Evolutionary conservation across 192 early-diverging fungal genomes (phyloP), one percentile per base, ranked within the genome.

Genomic region (Entomortierella parvispora): DNA sequence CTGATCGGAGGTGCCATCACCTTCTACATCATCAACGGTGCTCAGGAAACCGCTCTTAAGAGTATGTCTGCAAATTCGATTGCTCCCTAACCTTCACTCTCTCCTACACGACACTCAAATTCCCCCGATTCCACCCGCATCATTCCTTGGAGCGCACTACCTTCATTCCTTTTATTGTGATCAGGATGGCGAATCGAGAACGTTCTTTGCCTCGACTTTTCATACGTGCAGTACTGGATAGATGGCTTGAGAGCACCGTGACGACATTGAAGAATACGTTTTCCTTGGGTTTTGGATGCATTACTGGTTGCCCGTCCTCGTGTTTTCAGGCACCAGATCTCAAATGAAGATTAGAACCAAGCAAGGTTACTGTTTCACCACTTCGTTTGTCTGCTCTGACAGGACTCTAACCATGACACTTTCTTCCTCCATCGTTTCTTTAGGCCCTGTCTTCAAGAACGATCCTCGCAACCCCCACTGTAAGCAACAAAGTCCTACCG

Each of bases 401-500:
- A n/a, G n/a, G n/a, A n/a, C n/a, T n/a, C 62, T 23, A 26, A 43
- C 29, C 12, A 14, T 9, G 7, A 37, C 14, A 32, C 31, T 20
- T 42, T 22, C 18, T n/a, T 17, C 17, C 18, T 42, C 12, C 5
- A 57, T 9, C 40, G 22, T 34, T 47, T 33, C 22, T 48, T 46
- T 79, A 86, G 85, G 60, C 65, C 83, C 84, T 5, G 22, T 61
- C 14, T 86, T 80, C 79, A 86, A 79, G 82, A 82, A 84, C 77
- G 85, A 86, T 58, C 83, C 83, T 51, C 81, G 83, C 78, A 86
- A 86, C 81, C 85, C 85, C 65, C 68, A 80, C 62, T 68, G 85
- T 86, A 84, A 75, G 83, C 51, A 18, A n/a, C n/a, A n/a, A n/a
- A n/a, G n/a, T n/a, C 11, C 0, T 40, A 23, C 28, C 12, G 12